These are phyloP conservation scores for Copromyces sp. DNA, from an alignment of 495 filamentous ascomycete genomes.

Conservation along the genomic window DNA sequence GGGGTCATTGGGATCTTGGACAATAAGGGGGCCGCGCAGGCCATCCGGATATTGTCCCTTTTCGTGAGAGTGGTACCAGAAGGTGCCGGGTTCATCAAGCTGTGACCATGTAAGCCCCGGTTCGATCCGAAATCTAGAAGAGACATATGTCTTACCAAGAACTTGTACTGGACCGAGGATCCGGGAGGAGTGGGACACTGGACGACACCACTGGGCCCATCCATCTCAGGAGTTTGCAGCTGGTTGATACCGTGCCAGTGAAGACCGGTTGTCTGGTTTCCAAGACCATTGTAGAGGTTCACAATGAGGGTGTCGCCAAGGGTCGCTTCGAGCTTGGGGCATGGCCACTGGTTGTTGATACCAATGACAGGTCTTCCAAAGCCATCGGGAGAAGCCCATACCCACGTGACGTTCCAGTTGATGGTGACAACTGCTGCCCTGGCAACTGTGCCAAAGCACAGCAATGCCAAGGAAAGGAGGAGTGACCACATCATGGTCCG, in stretches of 20 bases:
- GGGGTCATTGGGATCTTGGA: slow-evolving; percentile 57
- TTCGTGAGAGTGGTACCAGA: slow-evolving; percentile 77
- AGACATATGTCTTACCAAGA: slow-evolving; percentile 42
- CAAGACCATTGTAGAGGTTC: slow-evolving; percentile 62
- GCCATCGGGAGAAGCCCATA: slow-evolving; percentile 60
- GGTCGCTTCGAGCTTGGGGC: slow-evolving; percentile 56
- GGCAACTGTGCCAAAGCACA: slow-evolving; percentile 15
- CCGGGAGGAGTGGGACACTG: slow-evolving; percentile 64
- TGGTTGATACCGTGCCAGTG: slow-evolving; percentile 80
- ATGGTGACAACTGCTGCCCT: slow-evolving; percentile 27
- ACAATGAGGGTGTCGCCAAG: slow-evolving; percentile 63
- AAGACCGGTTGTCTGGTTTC: slow-evolving; percentile 59
- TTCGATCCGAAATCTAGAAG: background rate
- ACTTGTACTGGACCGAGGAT: slow-evolving; percentile 52
- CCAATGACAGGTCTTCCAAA: slow-evolving; percentile 58
- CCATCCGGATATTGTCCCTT: slow-evolving; percentile 69
- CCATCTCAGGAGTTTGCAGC: slow-evolving; percentile 59
- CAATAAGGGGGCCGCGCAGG: slow-evolving; percentile 58
- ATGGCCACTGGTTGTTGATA: slow-evolving; percentile 69
- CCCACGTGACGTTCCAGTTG: slow-evolving; percentile 62
- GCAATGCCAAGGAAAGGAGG: slow-evolving; percentile 5
- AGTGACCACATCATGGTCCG: slow-evolving; percentile 10
- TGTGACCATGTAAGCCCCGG: slow-evolving; percentile 20
- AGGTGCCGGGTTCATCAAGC: slow-evolving; percentile 56
- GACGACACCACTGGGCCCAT: slow-evolving; percentile 56